Conservation (phyloP, 495 filamentous ascomycete species). For the Amniculicola lignicola region DNA sequence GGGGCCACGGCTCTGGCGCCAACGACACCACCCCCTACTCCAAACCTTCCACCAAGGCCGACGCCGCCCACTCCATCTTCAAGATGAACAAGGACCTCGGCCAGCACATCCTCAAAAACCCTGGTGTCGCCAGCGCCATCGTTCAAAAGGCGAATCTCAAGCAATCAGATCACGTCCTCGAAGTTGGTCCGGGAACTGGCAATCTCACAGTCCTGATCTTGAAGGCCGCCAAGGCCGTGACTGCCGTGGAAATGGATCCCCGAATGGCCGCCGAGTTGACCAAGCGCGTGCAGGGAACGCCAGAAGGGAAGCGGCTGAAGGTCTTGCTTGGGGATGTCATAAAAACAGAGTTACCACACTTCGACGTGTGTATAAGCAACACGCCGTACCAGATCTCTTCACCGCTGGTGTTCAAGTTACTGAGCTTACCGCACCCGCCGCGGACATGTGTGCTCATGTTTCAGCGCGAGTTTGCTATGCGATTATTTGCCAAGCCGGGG, state of each 20-base stretch:
- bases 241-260: constrained; percentile 91
- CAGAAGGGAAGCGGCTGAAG: constrained; percentile 73
- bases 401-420: constrained; percentile 87
- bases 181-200: constrained; percentile 77
- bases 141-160: constrained; percentile 85
- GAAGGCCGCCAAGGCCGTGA: constrained; percentile 74
- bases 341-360: constrained; percentile 74
- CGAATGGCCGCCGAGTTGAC: constrained; percentile 96
- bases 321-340: constrained; percentile 90
- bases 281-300: constrained; percentile 85
- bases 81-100: constrained; percentile 79
- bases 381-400: constrained; percentile 95
- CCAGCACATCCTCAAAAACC: constrained; percentile 96
- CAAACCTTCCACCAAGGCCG: constrained; percentile 48
- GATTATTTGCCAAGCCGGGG: constrained; percentile 70
- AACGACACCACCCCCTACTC: constrained; percentile 53
- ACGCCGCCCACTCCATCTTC: constrained; percentile 75
- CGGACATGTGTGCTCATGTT: constrained; percentile 86
- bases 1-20: constrained; percentile 50
- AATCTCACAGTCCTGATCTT: constrained; percentile 87
- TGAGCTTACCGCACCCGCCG: constrained; percentile 71
- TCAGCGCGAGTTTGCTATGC: constrained; percentile 74
- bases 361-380: constrained; percentile 90
- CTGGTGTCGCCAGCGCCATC: constrained; percentile 84
- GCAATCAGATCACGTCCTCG: constrained; percentile 76